Evolutionary conservation across 164 flowering plant genomes (phyloP), one percentile per base, ranked within the genome.

Genomic region (Kalanchoe fedtschenkoi): DNA sequence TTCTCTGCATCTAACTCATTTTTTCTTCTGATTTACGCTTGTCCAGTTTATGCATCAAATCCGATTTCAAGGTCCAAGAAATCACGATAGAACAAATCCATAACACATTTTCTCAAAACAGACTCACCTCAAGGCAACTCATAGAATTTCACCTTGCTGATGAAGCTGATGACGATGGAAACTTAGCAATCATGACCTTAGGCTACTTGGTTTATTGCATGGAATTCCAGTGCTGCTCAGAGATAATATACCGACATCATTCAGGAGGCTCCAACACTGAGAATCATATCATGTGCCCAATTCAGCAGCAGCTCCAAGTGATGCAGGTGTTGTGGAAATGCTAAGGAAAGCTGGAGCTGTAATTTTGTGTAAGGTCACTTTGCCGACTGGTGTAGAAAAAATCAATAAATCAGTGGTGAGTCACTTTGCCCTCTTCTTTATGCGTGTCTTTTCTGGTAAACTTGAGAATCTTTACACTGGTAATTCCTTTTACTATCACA

Each of bases 41-140:
- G 30, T 56, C 60, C 39, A 37, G 39, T 37, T 37, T 37, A 37
- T 28, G 41, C 61, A 21, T 58, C 24, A n/a, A 24, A 28, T 34
- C 4, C 24, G 43, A 61, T 34, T 68, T 72, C 69, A 37, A 51
- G 22, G 28, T 67, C 66, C 22, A 62, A 59, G 82, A 78, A 66
- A 71, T 76, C 37, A 75, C 73, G 13, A 62, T 81, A 2, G 19
- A 67, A 1, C 69, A 72, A 21, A 62, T 76, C 64, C 78, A 72
- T 24, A 1, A 22, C 8, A 80, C 81, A 3, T 79, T 81, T 70
- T 28, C 54, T 2, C 46, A 69, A 30, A 64, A 72, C 61, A 46
- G 58, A 56, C 79, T 79, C 51, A 79, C 83, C 1, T 77, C 86
- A 1, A 62, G 71, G 16, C 43, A 82, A 60, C 75, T 82, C 6